A percentile compares a stretch with the other conserved stretches of the same genome.
Conservation (phyloP, 2,329 filamentous ascomycete genomes). For the Microcyclospora pomicola region DNA sequence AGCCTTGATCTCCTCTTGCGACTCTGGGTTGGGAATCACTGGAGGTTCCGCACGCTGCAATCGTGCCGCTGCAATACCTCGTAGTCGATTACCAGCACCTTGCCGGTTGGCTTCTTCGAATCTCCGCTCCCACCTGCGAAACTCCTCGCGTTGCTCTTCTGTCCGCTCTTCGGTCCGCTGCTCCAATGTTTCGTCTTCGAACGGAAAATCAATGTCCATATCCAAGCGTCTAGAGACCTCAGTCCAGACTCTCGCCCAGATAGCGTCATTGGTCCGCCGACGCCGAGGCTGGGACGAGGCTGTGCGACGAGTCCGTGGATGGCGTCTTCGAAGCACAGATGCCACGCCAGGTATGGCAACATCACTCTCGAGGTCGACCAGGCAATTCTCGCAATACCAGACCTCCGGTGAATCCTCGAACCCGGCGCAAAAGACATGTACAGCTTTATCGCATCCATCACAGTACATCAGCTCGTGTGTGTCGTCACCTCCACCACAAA, state of each 20-base stretch:
- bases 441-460: constrained; percentile 77
- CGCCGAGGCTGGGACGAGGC: constrained; percentile 7
- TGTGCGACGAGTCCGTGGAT: no score
- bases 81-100: constrained; percentile 50
- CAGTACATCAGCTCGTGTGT: constrained; percentile 79
- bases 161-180: constrained; percentile 32
- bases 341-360: constrained; percentile 14
- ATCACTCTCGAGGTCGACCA: constrained; percentile 19
- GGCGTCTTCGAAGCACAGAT: constrained; percentile 10
- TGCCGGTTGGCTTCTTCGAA: constrained; percentile 69
- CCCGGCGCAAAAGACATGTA: constrained; percentile 84
- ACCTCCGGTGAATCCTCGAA: constrained; percentile 43
- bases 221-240: constrained; percentile 69
- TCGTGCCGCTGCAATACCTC: constrained; percentile 40
- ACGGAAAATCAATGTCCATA: constrained; percentile 73
- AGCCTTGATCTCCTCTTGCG: constrained; percentile 64
- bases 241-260: constrained; percentile 75
- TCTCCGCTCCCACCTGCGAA: constrained; percentile 67
- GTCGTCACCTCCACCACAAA: constrained; percentile 69
- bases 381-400: constrained; percentile 88
- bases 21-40: constrained; percentile 46
- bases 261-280: constrained; percentile 31
- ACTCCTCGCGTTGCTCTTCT: constrained; percentile 42
- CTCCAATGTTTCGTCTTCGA: constrained; percentile 50
- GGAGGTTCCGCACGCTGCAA: constrained; percentile 34